Conservation (phyloP, 2,329 filamentous ascomycete genomes). For the Sphaerulina musiva region DNA sequence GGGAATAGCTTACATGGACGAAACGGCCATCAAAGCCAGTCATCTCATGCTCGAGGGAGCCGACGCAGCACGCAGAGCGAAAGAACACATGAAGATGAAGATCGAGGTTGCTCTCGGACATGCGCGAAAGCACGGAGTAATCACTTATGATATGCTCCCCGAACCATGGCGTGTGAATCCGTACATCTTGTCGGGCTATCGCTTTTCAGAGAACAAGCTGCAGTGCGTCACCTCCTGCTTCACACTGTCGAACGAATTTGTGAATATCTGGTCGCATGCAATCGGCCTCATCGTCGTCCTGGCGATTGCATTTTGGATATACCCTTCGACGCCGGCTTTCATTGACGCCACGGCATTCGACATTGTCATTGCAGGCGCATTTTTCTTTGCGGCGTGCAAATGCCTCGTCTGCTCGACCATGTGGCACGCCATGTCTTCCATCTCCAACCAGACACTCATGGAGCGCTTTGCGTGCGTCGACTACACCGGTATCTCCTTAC, state of each 20-base stretch:
- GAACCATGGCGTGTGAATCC: conserved; percentile 91
- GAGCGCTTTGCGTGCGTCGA: conserved; percentile 96
- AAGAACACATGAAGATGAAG: conserved; percentile 51
- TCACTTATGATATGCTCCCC: conserved; percentile 84
- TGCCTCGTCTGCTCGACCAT: conserved; percentile 91
- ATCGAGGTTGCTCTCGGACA: conserved; percentile 78
- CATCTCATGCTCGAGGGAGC: conserved; percentile 75
- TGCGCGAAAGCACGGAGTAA: conserved; percentile 73
- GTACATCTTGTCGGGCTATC: conserved; percentile 85
- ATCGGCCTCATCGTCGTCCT: conserved; percentile 85
- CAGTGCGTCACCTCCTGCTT: conserved; percentile 74
- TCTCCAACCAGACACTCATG: conserved; percentile 80
- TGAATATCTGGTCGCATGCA: conserved; percentile 97
- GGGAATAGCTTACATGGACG: conserved; percentile 72
- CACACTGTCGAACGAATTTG: conserved; percentile 81
- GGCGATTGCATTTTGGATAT: conserved; percentile 89
- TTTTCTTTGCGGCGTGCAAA: conserved; percentile 93
- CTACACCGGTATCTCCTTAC: conserved; percentile 91
- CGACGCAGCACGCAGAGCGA: conserved; percentile 74
- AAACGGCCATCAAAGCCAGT: conserved; percentile 65
- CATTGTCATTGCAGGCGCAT: conserved; percentile 82
- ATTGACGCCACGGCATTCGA: conserved; percentile 78
- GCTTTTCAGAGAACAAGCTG: conserved; percentile 84
- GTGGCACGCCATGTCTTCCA: conserved; percentile 99
- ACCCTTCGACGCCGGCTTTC: conserved; percentile 83